Conservation (phyloP, 2,329 filamentous ascomycete genomes). For the Aureobasidium sp. region DNA sequence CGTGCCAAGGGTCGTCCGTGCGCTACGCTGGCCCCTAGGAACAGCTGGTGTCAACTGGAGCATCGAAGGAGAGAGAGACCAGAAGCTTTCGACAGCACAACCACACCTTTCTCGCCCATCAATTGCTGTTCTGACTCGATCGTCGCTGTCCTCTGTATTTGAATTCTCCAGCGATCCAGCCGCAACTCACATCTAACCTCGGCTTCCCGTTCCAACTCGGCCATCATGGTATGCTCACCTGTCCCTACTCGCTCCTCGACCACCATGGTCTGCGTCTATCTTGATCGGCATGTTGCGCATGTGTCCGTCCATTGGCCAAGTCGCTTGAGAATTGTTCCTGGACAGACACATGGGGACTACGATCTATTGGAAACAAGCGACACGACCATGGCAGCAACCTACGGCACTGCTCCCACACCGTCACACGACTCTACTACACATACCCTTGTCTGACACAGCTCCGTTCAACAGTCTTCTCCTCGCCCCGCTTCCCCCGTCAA, state of each 20-base stretch:
- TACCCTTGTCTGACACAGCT: neutral
- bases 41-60: conserved; percentile 11
- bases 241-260: neutral
- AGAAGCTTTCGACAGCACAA: conserved; percentile 7
- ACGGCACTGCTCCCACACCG: neutral
- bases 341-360: neutral
- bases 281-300: neutral
- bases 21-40: neutral
- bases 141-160: neutral
- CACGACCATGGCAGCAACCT: neutral
- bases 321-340: neutral
- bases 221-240: conserved; percentile 6
- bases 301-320: neutral
- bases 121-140: conserved; percentile 1
- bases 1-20: neutral
- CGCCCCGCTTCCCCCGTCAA: conserved; percentile 30
- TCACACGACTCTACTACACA: neutral
- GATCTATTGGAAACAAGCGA: neutral
- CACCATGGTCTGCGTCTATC: neutral
- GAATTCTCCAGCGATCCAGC: neutral
- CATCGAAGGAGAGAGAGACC: neutral
- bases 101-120: neutral
- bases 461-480: conserved; percentile 25
- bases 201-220: neutral
- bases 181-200: neutral